Conservation (phyloP, 2,329 filamentous ascomycete genomes). For the Thielaviopsis populi region DNA sequence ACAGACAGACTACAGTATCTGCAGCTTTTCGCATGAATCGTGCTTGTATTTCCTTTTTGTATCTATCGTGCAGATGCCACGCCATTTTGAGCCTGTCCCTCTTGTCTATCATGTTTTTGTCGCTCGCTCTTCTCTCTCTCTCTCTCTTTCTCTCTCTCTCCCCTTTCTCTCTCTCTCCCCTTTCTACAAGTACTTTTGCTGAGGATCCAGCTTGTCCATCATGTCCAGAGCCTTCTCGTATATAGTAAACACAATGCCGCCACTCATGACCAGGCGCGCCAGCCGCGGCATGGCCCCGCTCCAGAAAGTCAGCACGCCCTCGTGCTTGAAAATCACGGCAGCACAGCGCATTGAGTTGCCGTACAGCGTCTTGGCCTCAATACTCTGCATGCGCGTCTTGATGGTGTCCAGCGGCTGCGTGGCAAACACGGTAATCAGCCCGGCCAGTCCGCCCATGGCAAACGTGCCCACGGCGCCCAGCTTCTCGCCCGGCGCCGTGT, state of each 20-base stretch:
- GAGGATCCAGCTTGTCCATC: constrained; percentile 65
- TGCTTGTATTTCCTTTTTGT: not conserved
- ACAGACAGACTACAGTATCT: not conserved
- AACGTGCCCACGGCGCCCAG: constrained; percentile 79
- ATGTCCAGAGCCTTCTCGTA: constrained; percentile 94
- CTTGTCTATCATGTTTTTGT: too few relatives aligned
- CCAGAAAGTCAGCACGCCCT: constrained; percentile 85
- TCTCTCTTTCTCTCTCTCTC: not conserved
- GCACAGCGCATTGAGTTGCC: constrained; percentile 81
- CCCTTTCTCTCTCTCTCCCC: not conserved
- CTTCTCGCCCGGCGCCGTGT: constrained; percentile 89
- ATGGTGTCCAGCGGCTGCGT: constrained; percentile 73
- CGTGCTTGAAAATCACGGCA: constrained; percentile 67
- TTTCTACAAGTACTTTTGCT: constrained; percentile 60
- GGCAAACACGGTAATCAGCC: constrained; percentile 75
- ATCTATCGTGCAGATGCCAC: not conserved
- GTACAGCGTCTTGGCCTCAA: constrained; percentile 67
- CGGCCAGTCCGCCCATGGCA: constrained; percentile 74
- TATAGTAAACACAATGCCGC: constrained; percentile 96
- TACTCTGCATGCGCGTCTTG: constrained; percentile 96
- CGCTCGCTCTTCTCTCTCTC: not conserved
- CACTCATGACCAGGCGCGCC: constrained; percentile 73
- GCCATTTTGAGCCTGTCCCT: too few relatives aligned
- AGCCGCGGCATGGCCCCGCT: constrained; percentile 78
- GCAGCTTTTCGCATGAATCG: not conserved